Conservation (phyloP, 2,329 filamentous ascomycete genomes). For the Neonectria sp. region DNA sequence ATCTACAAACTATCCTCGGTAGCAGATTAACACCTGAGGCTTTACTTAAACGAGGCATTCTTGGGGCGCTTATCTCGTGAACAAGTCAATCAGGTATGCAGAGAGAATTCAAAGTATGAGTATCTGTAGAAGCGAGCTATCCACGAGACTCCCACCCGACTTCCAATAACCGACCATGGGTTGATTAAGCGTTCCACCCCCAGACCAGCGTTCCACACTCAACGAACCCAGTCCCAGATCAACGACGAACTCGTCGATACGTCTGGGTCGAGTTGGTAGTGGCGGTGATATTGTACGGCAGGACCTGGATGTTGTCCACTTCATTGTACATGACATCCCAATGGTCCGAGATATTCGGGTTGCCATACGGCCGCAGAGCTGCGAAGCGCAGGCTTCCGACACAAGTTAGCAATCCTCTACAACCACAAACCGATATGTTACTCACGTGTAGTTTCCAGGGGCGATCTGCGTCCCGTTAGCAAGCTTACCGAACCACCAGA, state of each 20-base stretch:
- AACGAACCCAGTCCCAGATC: neutral
- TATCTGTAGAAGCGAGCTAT: neutral
- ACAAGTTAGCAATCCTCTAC: constrained; percentile 24
- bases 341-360: constrained; percentile 57
- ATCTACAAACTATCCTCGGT: no score
- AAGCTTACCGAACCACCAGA: constrained; percentile 61
- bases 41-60: neutral
- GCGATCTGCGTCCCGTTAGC: constrained; percentile 58
- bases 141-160: neutral
- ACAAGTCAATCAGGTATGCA: neutral
- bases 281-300: constrained; percentile 49
- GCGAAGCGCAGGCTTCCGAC: constrained; percentile 57
- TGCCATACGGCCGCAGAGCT: constrained; percentile 58
- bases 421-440: constrained; percentile 11
- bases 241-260: constrained; percentile 30
- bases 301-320: constrained; percentile 52
- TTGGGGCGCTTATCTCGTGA: neutral
- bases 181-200: neutral
- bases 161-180: neutral
- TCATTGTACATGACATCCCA: constrained; percentile 58
- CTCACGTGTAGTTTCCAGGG: constrained; percentile 59
- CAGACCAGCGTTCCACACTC: neutral
- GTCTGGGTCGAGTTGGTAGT: constrained; percentile 45
- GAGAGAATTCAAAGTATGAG: neutral
- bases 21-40: no score